Conservation (phyloP, 148 eudicot genomes). For the Chenopodium album region DNA sequence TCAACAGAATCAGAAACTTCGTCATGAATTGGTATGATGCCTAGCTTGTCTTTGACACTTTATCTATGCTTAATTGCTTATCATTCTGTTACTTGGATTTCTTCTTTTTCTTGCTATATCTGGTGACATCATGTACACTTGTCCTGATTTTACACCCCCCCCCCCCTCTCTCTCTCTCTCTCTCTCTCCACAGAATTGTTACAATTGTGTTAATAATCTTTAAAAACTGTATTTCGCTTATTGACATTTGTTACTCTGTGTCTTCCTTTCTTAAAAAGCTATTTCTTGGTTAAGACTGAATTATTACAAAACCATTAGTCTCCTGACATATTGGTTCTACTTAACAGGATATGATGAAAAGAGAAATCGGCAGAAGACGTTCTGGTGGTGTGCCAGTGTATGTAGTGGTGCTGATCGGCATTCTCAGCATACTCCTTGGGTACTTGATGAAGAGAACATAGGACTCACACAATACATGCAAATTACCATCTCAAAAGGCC, state of each 20-base stretch:
- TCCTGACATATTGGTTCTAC: conserved; percentile 4
- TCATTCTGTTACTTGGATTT: background rate
- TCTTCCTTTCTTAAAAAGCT: too few relatives aligned
- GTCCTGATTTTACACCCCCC: background rate
- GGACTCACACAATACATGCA: conserved; percentile 10
- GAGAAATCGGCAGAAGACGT: conserved; percentile 35
- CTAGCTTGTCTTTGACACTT: background rate
- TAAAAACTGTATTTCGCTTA: background rate
- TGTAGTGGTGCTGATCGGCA: conserved; percentile 49
- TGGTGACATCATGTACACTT: background rate
- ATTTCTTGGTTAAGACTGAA: background rate
- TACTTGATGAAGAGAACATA: conserved; percentile 46
- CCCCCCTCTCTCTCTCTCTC: background rate
- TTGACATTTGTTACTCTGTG: too few relatives aligned
- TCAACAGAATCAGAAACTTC: conserved; percentile 71
- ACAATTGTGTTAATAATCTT: background rate
- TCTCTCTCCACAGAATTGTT: background rate
- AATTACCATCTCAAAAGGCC: background rate
- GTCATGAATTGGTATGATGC: conserved; percentile 56
- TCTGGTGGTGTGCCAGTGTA: conserved; percentile 45
- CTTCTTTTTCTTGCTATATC: conserved; percentile 7
- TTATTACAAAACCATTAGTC: background rate
- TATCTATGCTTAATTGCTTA: background rate
- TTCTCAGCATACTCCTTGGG: conserved; percentile 61
- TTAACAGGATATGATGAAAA: conserved; percentile 40